Conservation (phyloP, 1,139 yeast genomes). For the Hyphopichia buzzinii region DNA sequence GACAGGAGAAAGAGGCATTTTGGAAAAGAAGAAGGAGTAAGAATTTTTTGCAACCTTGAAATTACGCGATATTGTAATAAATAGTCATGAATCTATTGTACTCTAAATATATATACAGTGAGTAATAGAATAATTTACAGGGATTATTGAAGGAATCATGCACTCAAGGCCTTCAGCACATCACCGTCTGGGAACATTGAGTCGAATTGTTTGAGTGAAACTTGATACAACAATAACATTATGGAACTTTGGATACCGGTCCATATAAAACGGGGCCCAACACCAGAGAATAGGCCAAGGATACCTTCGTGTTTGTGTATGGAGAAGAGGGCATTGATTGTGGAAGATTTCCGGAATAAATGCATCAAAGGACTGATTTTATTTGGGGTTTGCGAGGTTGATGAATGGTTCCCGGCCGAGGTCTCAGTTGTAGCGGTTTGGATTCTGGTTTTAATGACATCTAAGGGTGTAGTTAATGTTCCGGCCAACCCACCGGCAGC, state of each 20-base stretch:
- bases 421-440: conserved; percentile 55
- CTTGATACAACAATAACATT: conserved; percentile 85
- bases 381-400: conserved; percentile 18
- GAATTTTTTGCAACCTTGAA: not conserved
- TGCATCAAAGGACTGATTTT: conserved; percentile 7
- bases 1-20: not conserved
- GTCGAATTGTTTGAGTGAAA: conserved; percentile 44
- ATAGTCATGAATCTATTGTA: not conserved
- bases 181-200: conserved; percentile 14
- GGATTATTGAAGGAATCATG: not conserved
- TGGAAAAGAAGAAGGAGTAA: not conserved
- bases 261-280: conserved; percentile 96
- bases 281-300: conserved; percentile 83
- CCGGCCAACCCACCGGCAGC: conserved; percentile 98
- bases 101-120: not conserved
- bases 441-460: conserved; percentile 89
- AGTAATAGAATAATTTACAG: not conserved
- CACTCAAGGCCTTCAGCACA: conserved; percentile 2
- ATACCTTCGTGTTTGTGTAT: conserved; percentile 77
- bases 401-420: conserved; percentile 12
- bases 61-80: not conserved
- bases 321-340: conserved; percentile 58
- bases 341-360: conserved; percentile 48
- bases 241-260: conserved; percentile 93
- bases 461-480: conserved; percentile 74